A percentile compares a stretch with the other conserved stretches of the same genome.
Evolutionary conservation across 2,329 filamentous ascomycete species (phyloP).

Genomic region (Colletotrichum higginsianum): DNA sequence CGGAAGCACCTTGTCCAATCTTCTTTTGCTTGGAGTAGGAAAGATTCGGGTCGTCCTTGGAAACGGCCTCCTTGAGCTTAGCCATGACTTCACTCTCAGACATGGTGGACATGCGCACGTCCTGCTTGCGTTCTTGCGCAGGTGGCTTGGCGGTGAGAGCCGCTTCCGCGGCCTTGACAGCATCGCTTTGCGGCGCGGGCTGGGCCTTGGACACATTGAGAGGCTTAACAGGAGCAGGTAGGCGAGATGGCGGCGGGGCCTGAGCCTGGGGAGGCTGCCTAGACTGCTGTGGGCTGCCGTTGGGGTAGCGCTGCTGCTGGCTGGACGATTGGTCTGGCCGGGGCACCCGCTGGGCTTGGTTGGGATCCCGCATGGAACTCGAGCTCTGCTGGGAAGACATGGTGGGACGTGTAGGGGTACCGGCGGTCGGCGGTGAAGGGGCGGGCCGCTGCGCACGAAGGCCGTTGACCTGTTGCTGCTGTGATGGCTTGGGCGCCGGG

Average conservation of each 20-base stretch:
- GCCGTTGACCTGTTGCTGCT: constrained; percentile 68
- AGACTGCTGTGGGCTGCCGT: constrained; percentile 68
- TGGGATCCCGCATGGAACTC: constrained; percentile 59
- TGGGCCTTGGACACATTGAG: constrained; percentile 82
- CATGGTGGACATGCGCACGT: constrained; percentile 99
- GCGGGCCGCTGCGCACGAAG: constrained; percentile 84
- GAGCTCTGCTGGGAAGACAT: constrained; percentile 66
- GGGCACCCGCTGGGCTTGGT: constrained; percentile 61
- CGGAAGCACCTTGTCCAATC: constrained; percentile 98
- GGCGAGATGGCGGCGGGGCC: constrained; percentile 57
- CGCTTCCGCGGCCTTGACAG: constrained; percentile 90
- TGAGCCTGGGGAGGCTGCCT: constrained; percentile 53
- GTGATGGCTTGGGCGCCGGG: constrained; percentile 76
- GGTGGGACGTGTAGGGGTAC: constrained; percentile 60
- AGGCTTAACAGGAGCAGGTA: constrained; percentile 80
- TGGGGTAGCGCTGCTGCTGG: constrained; percentile 64
- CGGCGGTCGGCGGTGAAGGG: constrained; percentile 74
- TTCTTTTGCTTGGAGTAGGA: constrained; percentile 99
- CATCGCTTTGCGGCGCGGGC: constrained; percentile 69
- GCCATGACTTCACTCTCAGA: constrained; percentile 97
- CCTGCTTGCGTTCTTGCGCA: constrained; percentile 83
- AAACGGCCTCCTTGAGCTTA: constrained; percentile 93
- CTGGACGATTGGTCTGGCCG: constrained; percentile 63
- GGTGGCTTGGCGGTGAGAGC: constrained; percentile 88
- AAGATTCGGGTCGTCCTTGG: constrained; percentile 92